Base-by-base conservation (phyloP, 768 basidiomycete species). In the Trametes villosa region DNA sequence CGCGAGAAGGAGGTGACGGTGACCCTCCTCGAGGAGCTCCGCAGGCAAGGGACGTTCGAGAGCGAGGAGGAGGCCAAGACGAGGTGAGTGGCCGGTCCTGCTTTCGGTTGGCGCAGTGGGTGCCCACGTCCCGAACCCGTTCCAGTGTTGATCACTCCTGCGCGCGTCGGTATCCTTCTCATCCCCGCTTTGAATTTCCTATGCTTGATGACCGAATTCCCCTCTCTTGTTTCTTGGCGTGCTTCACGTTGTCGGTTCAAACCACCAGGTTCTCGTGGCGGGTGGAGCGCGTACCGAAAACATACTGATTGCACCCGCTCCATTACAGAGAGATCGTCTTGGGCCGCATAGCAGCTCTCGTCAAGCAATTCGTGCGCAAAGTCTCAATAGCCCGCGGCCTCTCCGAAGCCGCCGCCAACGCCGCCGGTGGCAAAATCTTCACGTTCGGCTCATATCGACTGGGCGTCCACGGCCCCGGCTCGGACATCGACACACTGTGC, bases 361-460 rank as follows among this genome's bases (percentile, higher is more conserved):
- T 98, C 66, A 94, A 94, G 78, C 86, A 92, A 71, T 99, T 98
- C 72, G 97, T 99, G 49, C 86, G 85, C 70, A 84, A 85, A 63
- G 87, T 96, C 1, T 89, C 91, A 9, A 72, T 96, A 58, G 77
- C 84, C 44, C 84, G 83, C 40, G 96, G 96, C 8, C 78, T 96
- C 46, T 96, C 95, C 30, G 95, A 98, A 64, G 76, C 88, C 20
- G 90, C 93, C 1, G 96, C 96, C 9, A 84, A 77, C 52, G 88
- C 92, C 48, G 94, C 97, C 9, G 97, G 97, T 52, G 97, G 96
- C 65, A 96, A 98, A 81, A 98, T 99, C 72, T 99, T 94, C 75
- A 98, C 97, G 8, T 99, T 96, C 74, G 97, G 97, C 41, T 98
- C 96, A 52, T 98, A 98, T 81, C 90, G 97, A 68, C 79, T 99